These are phyloP conservation scores for Beauveria bassiana DNA, from an alignment of 2,329 filamentous ascomycete genomes.

Conservation along the genomic window DNA sequence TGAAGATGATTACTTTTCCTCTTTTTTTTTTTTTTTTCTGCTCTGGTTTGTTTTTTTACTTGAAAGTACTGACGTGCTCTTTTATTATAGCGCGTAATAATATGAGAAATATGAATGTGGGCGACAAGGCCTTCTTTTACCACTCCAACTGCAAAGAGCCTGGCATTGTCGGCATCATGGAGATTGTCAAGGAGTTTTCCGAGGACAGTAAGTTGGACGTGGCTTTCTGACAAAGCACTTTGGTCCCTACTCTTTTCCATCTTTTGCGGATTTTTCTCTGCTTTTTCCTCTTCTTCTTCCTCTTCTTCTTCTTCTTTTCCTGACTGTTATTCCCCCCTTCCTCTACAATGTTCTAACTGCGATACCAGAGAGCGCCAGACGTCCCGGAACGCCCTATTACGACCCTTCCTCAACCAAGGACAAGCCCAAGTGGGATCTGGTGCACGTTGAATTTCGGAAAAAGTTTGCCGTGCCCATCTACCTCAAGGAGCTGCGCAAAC, in stretches of 20 bases:
- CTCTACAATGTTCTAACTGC: neutral
- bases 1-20: neutral
- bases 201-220: conserved; percentile 56
- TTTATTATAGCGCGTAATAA: conserved; percentile 64
- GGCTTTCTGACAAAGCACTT: too few relatives aligned
- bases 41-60: neutral
- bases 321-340: neutral
- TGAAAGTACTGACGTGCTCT: neutral
- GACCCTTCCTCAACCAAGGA: conserved; percentile 61
- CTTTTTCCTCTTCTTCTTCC: neutral
- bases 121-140: conserved; percentile 94
- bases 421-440: conserved; percentile 67
- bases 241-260: too few relatives aligned
- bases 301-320: too few relatives aligned
- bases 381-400: conserved; percentile 58
- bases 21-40: neutral
- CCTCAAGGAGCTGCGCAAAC: conserved; percentile 62
- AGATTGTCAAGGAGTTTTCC: conserved; percentile 77
- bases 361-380: conserved; percentile 24
- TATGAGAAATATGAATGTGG: conserved; percentile 81
- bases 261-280: neutral
- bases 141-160: conserved; percentile 89
- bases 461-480: conserved; percentile 69
- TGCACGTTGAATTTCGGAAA: conserved; percentile 78
- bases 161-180: conserved; percentile 81